These are phyloP conservation scores for Candida buenavistaensis DNA, from an alignment of 1,139 yeast species.

Conservation along the genomic window DNA sequence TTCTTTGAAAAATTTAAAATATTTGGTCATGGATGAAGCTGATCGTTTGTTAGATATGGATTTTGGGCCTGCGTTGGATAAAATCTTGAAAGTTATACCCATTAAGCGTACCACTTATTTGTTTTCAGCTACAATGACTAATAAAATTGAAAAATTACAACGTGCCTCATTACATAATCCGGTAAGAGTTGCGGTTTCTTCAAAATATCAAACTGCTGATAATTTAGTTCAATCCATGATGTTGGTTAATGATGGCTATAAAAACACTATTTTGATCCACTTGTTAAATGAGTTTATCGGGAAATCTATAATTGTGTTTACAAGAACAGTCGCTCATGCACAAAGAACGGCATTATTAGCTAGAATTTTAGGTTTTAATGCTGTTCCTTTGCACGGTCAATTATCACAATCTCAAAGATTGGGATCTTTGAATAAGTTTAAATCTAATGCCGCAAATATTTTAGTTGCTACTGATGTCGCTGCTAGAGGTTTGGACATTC, in stretches of 20 bases:
- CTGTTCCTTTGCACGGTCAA: slow-evolving; percentile 95
- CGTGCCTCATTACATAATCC: slow-evolving; percentile 90
- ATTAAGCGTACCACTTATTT: slow-evolving; percentile 79
- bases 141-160: slow-evolving; percentile 90
- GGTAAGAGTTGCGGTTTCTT: slow-evolving; percentile 85
- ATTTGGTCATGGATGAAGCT: slow-evolving; percentile 94
- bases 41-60: slow-evolving; percentile 95
- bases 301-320: slow-evolving; percentile 84
- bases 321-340: slow-evolving; percentile 94
- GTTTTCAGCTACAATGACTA: slow-evolving; percentile 96
- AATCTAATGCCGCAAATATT: slow-evolving; percentile 78
- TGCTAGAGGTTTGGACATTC: slow-evolving; percentile 96
- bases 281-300: slow-evolving; percentile 82
- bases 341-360: slow-evolving; percentile 85
- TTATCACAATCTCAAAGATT: slow-evolving; percentile 88
- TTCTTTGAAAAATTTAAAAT: slow-evolving; percentile 74
- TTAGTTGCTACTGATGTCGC: slow-evolving; percentile 97
- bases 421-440: slow-evolving; percentile 90
- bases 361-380: slow-evolving; percentile 79
- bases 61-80: slow-evolving; percentile 91
- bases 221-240: slow-evolving; percentile 85
- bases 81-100: slow-evolving; percentile 85
- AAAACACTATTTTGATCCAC: slow-evolving; percentile 83
- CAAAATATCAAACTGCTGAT: slow-evolving; percentile 90
- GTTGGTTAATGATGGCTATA: slow-evolving; percentile 90